A percentile compares a stretch with the other conserved stretches of the same genome.
Conservation (phyloP, 805 yeast genomes). For the Grigorovia humatica region DNA sequence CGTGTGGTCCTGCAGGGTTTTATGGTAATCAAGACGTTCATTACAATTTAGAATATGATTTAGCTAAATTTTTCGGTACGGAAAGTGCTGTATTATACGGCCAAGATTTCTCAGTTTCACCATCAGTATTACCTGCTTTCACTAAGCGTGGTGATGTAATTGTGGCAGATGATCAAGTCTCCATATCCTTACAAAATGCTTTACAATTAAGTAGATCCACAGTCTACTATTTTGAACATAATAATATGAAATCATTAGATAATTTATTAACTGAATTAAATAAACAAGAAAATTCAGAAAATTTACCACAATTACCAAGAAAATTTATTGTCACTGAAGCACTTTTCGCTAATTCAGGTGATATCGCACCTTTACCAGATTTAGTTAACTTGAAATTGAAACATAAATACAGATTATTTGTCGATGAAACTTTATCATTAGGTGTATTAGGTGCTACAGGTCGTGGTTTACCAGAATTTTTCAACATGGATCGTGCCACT, state of each 20-base stretch:
- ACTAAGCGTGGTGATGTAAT: slow-evolving; percentile 90
- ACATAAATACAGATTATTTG: slow-evolving; percentile 74
- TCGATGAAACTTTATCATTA: slow-evolving; percentile 80
- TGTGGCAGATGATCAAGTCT: slow-evolving; percentile 73
- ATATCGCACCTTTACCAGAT: slow-evolving; percentile 57
- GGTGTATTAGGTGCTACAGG: slow-evolving; percentile 84
- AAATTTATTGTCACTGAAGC: slow-evolving; percentile 91
- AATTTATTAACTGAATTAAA: slow-evolving; percentile 50
- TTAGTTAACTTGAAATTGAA: slow-evolving; percentile 66
- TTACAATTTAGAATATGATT: slow-evolving; percentile 60
- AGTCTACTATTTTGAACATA: slow-evolving; percentile 65
- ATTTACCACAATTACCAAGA: slow-evolving; percentile 59
- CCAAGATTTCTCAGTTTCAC: slow-evolving; percentile 80
- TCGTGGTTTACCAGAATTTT: slow-evolving; percentile 74
- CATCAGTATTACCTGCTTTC: slow-evolving; percentile 87
- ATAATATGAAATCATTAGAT: slow-evolving; percentile 77
- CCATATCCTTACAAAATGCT: slow-evolving; percentile 78
- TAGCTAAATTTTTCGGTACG: slow-evolving; percentile 66
- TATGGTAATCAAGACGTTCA: slow-evolving; percentile 94
- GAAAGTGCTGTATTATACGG: slow-evolving; percentile 81
- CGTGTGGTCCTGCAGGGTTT: slow-evolving; percentile 97
- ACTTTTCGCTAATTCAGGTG: slow-evolving; percentile 72
- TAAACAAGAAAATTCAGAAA: slow-evolving; percentile 54
- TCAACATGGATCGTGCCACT: slow-evolving; percentile 46
- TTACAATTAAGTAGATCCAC: slow-evolving; percentile 77